These are phyloP conservation scores for Quercus rubra DNA, from an alignment of 306 rosid genomes.

Conservation along the genomic window DNA sequence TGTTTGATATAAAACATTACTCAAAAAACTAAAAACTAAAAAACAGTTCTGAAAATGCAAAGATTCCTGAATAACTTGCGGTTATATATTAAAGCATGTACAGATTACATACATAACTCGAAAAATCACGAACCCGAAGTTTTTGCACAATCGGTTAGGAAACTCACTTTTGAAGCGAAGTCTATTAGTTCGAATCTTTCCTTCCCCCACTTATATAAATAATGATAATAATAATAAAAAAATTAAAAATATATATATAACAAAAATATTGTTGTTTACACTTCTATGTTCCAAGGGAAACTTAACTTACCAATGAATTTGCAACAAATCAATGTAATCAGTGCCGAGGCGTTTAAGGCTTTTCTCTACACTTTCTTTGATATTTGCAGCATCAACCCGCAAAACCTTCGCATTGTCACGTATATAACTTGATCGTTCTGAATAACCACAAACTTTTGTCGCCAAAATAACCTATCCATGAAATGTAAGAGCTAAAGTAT, in stretches of 20 bases:
- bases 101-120: neutral
- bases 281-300: neutral
- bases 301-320: conserved; percentile 81
- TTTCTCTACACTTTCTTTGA: conserved; percentile 92
- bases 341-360: conserved; percentile 88
- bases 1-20: neutral
- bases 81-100: neutral
- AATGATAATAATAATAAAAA: too few relatives aligned
- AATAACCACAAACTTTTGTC: conserved; percentile 80
- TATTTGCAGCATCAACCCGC: conserved; percentile 82
- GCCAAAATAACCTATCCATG: conserved; percentile 65
- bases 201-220: too few relatives aligned
- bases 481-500: neutral
- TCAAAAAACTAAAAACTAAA: neutral
- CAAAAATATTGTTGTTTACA: neutral
- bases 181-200: too few relatives aligned
- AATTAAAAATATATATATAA: neutral
- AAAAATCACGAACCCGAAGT: neutral
- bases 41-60: neutral
- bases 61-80: neutral
- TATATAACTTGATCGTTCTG: conserved; percentile 54
- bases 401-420: conserved; percentile 64
- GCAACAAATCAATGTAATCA: conserved; percentile 89
- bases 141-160: too few relatives aligned
- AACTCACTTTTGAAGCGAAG: too few relatives aligned